Evolutionary conservation across 257 asterid genomes (phyloP).

Genomic region (Solanum chmielewskii): DNA sequence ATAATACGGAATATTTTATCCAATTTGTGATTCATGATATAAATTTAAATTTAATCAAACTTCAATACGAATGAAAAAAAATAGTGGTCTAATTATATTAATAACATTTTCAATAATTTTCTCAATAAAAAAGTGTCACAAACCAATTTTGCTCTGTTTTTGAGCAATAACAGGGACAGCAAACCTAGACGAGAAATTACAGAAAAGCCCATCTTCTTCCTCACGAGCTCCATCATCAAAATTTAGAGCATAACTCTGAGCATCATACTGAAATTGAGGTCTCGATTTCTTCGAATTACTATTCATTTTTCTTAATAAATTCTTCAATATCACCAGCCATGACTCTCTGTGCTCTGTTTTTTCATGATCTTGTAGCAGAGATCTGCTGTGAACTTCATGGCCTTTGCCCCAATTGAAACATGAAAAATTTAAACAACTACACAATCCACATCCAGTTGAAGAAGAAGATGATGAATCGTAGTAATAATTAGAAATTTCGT

Average conservation of each 20-base stretch:
- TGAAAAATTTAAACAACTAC: neutral
- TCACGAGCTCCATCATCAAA: slow-evolving; percentile 32
- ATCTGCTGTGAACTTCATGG: neutral
- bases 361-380: neutral
- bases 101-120: neutral
- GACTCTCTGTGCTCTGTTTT: neutral
- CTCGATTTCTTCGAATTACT: slow-evolving; percentile 8
- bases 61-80: too few relatives aligned
- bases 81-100: neutral
- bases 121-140: neutral
- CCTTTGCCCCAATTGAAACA: neutral
- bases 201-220: slow-evolving; percentile 17
- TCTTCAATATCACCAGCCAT: slow-evolving; percentile 21
- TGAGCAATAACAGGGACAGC: slow-evolving; percentile 19
- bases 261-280: slow-evolving; percentile 40
- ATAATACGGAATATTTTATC: too few relatives aligned
- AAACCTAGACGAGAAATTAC: slow-evolving; percentile 48
- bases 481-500: neutral
- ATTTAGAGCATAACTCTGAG: slow-evolving; percentile 60
- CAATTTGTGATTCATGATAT: fast-evolving
- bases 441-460: neutral
- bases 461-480: neutral
- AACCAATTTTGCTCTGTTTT: slow-evolving; percentile 8
- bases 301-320: slow-evolving; percentile 7
- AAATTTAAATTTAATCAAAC: fast-evolving